Evolutionary conservation across 2,329 filamentous ascomycete species (phyloP), one percentile per base, ranked within the genome.

Genomic region (Grosmannia penicillata): DNA sequence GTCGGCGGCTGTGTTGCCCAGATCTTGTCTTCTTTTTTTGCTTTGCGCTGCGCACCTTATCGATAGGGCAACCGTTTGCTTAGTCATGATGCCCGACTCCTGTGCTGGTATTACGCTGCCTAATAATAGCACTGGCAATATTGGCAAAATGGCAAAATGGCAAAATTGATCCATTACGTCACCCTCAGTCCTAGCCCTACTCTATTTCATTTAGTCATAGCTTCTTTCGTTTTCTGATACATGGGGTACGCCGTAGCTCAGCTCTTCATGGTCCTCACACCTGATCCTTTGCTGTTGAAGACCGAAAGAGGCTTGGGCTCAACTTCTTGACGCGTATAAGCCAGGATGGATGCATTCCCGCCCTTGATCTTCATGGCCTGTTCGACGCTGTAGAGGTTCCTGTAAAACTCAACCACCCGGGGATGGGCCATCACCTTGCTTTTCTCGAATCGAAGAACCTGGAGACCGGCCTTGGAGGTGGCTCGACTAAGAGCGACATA

Each of bases 401-500:
- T 70, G 56, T 98, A 98, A 53, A 98, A 98, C 2, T 68, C 68
- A 6, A 84, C 68, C 15, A 98, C 91, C 49, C 77, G 77, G 1
- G 84, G 78, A 53, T 98, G 91, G 3, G 93, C 91, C 77, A 94
- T 87, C 21, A 98, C 89, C 59, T 93, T 96, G 44, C 64, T 71
- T 47, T 84, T 82, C 51, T 95, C 82, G 51, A 98, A 98, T 26
- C 84, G 72, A 35, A 89, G 58, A 11, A 98, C 87, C 53, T 94
- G 85, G 17, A 98, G 62, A 1, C 91, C 91, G 15, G 75, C 70
- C 61, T 95, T 86, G 42, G 71, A 82, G 2, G 85, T 93, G 13
- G 91, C 91, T 58, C 91, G 82, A 64, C 84, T 93, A 13, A 98
- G 73, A 37, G 91, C 91, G 37, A 98, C 91, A 53, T 98, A 98